Evolutionary conservation across 371 early-diverging fungal species (phyloP), one percentile per base, ranked within the genome.

Genomic region (Chytridium lagenaria): DNA sequence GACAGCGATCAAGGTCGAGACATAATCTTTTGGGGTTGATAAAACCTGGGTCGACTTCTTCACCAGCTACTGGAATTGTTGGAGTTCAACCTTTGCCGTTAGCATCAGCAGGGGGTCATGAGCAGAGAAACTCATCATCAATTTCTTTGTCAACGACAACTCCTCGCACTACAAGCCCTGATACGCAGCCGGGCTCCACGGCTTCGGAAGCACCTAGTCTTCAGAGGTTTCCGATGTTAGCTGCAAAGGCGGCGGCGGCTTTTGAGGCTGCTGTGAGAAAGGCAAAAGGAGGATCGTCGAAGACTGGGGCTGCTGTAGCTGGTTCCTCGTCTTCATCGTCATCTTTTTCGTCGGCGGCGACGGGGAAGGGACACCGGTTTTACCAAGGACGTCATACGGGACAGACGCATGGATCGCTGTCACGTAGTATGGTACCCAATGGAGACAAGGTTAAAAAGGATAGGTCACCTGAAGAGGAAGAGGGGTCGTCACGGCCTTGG

Each of bases 231-330:
- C 55, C 55, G 12, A n/a, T 52, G n/a, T 26, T 52, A 23, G 61
- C 61, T 7, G 61, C 61, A 5, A 61, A 61, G 36, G 61, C 61
- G 3, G 61, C 61, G 30, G 61, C 61, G 34, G 61, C 61, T 30
- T 34, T 61, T 61, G 61, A 61, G 61, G 61, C 61, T 15, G 61
- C 61, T 16, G 37, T 61, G 30, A 30, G 61, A 26, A 61, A 61
- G 36, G 61, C 61, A 28, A 61, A 61, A 26, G 61, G 30, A 2
- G 36, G 19, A 16, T 10, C 61, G 3, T 28, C 34, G 34, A 61
- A 61, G 36, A 37, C 34, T 15, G 12, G 34, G 5, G 16, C 37
- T 12, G 10, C 57, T 19, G 10, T 23, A 26, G 10, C 57, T 7
- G 5, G 12, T 44, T 44, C 44, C 12, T 19, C 44, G 44, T 44